phyloP scores from a whole-genome alignment of 805 yeast genomes.

The Kazachstania bromeliacearum region DNA sequence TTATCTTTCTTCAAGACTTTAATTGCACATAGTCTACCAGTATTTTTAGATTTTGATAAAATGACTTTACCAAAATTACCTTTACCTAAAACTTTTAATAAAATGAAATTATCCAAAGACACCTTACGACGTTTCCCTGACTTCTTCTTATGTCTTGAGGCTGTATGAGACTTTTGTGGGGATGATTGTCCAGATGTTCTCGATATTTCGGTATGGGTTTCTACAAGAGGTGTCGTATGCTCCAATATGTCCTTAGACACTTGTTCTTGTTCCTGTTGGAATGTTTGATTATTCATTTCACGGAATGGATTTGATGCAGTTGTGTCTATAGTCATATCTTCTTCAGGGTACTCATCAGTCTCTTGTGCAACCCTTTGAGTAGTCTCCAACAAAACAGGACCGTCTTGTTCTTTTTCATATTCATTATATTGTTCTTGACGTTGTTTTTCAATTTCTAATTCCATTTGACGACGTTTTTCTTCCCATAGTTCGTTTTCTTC shows the following conservation, averaged over 20 bases:
- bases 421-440: constrained; percentile 4
- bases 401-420: neutral
- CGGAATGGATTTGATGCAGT: constrained; percentile 19
- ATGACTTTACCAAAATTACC: constrained; percentile 98
- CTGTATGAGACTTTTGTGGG: constrained; percentile 16
- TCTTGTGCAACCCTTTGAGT: neutral
- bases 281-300: constrained; percentile 17
- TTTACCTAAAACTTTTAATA: constrained; percentile 90
- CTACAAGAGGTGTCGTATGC: neutral
- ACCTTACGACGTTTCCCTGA: constrained; percentile 50
- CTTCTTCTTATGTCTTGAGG: constrained; percentile 20
- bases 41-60: constrained; percentile 87
- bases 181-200: constrained; percentile 7
- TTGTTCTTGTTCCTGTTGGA: constrained; percentile 13
- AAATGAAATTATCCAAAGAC: constrained; percentile 90
- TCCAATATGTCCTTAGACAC: constrained; percentile 8
- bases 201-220: neutral
- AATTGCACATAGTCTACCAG: constrained; percentile 80
- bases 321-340: constrained; percentile 2
- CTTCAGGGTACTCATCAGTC: constrained; percentile 1
- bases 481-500: constrained; percentile 16
- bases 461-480: constrained; percentile 12
- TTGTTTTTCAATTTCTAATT: constrained; percentile 9
- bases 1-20: constrained; percentile 94
- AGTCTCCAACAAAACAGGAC: neutral